A percentile compares a stretch with the other conserved stretches of the same genome.
These are phyloP conservation scores for Chrysoporthe austroafricana DNA, from an alignment of 2,329 filamentous ascomycete genomes.

Conservation along the genomic window DNA sequence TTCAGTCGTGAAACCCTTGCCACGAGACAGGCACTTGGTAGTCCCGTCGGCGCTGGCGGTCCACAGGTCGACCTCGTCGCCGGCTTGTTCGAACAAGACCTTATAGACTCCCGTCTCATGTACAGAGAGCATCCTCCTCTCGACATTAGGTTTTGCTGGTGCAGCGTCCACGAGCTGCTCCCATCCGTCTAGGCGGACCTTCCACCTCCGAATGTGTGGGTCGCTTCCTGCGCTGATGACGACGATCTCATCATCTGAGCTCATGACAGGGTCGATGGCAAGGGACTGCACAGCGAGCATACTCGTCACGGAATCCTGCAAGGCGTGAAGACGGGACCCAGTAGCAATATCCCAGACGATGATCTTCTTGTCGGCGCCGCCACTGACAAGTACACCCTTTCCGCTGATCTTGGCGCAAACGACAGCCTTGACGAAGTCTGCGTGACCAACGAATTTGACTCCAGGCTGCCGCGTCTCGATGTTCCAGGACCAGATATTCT, in stretches of 20 bases:
- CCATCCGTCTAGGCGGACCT: constrained; percentile 55
- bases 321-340: constrained; percentile 70
- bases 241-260: constrained; percentile 52
- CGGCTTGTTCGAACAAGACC: constrained; percentile 68
- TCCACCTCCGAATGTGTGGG: constrained; percentile 79
- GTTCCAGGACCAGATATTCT: constrained; percentile 85
- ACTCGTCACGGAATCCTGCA: constrained; percentile 72
- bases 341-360: constrained; percentile 80
- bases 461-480: constrained; percentile 57
- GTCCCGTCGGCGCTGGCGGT: constrained; percentile 92
- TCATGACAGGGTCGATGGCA: constrained; percentile 70
- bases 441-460: constrained; percentile 74
- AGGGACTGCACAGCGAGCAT: constrained; percentile 84
- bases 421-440: constrained; percentile 89
- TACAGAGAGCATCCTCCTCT: constrained; percentile 64
- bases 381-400: constrained; percentile 70
- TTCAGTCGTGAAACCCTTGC: constrained; percentile 70
- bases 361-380: constrained; percentile 78
- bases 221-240: constrained; percentile 83
- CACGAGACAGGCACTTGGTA: constrained; percentile 75
- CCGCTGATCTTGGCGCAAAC: constrained; percentile 63
- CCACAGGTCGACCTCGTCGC: constrained; percentile 77
- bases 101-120: constrained; percentile 93
- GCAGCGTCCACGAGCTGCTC: constrained; percentile 58
- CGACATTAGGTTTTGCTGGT: constrained; percentile 44